phyloP scores from a whole-genome alignment of 2,329 filamentous ascomycete genomes.

The Alternaria brassicae region DNA sequence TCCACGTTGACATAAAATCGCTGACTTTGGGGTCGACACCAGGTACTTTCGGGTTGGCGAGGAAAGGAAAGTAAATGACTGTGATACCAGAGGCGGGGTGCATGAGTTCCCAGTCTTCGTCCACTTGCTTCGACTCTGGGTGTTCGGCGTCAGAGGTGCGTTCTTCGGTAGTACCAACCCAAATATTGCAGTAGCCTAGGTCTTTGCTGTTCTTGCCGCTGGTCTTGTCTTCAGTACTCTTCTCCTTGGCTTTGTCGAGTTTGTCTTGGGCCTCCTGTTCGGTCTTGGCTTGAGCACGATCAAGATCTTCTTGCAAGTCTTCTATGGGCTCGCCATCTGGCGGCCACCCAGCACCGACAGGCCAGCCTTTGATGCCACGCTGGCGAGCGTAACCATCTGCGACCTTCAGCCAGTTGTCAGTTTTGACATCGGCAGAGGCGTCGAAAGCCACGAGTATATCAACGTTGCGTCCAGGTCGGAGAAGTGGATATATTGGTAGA shows the following conservation, averaged over 20 bases:
- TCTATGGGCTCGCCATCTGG: constrained; percentile 64
- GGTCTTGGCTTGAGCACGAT: constrained; percentile 69
- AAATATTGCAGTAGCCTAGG: constrained; percentile 90
- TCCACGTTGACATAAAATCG: constrained; percentile 96
- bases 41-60: constrained; percentile 79
- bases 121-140: constrained; percentile 62
- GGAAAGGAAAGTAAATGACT: constrained; percentile 87
- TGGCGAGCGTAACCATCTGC: constrained; percentile 92
- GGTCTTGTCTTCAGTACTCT: constrained; percentile 40
- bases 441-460: constrained; percentile 94
- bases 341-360: constrained; percentile 93
- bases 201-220: constrained; percentile 52
- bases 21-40: constrained; percentile 82
- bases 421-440: constrained; percentile 88
- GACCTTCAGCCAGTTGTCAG: constrained; percentile 95
- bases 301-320: constrained; percentile 69
- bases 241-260: constrained; percentile 63
- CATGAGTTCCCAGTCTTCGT: constrained; percentile 71
- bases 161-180: constrained; percentile 87
- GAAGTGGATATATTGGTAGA: constrained; percentile 90
- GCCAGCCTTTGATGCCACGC: constrained; percentile 92
- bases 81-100: constrained; percentile 82
- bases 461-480: constrained; percentile 85
- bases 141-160: constrained; percentile 64
- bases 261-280: constrained; percentile 68